Evolutionary conservation across 176 grass and related monocot genomes (phyloP).

Genomic region (Triticum dicoccoides): DNA sequence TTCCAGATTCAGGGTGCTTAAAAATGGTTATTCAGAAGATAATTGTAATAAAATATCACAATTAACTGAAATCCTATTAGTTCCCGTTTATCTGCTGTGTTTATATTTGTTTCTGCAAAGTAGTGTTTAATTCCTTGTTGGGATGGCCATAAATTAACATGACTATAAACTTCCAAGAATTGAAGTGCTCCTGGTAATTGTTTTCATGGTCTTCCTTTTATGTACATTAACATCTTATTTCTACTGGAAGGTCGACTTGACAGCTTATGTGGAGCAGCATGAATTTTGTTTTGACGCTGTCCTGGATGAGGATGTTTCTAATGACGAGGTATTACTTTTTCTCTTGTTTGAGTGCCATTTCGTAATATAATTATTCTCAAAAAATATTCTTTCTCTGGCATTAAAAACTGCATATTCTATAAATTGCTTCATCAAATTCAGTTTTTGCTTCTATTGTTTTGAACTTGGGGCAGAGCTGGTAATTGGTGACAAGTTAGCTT

Average conservation of each 20-base stretch:
- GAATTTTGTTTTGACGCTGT: conserved; percentile 99
- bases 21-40: neutral
- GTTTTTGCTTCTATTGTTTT: neutral
- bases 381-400: neutral
- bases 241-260: conserved; percentile 83
- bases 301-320: conserved; percentile 82
- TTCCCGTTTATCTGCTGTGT: conserved; percentile 9
- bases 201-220: neutral
- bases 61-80: conserved; percentile 3
- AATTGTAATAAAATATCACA: neutral
- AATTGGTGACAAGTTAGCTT: neutral
- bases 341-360: neutral
- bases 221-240: conserved; percentile 41
- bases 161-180: neutral
- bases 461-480: neutral
- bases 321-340: conserved; percentile 84
- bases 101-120: neutral
- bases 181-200: neutral
- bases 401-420: neutral
- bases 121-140: neutral
- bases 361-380: neutral
- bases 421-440: neutral
- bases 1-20: neutral
- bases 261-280: conserved; percentile 93
- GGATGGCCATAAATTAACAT: neutral